A percentile compares a stretch with the other conserved stretches of the same genome.
phyloP scores from a whole-genome alignment of 371 early-diverging fungal species.

The Mucor irregularis region DNA sequence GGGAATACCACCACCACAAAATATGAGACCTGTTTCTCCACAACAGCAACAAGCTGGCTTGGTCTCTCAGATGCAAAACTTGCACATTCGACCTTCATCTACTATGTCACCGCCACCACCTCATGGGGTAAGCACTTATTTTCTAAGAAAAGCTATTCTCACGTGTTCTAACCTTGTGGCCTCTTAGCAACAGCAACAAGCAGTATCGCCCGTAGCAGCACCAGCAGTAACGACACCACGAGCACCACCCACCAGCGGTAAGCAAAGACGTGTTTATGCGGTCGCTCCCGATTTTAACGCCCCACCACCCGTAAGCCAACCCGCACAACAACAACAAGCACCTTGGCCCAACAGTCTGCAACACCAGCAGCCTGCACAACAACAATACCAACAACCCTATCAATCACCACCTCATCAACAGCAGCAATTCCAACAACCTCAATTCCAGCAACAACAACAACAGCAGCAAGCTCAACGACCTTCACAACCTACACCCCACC shows the following conservation, averaged over 20 bases:
- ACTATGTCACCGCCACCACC: constrained; percentile 7
- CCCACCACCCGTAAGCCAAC: background rate
- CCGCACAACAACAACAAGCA: constrained; percentile 4
- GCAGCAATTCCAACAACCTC: constrained; percentile 10
- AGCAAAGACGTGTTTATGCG: constrained; percentile 40
- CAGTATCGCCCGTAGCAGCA: background rate
- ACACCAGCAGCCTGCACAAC: constrained; percentile 7
- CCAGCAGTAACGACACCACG: background rate
- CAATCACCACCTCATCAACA: constrained; percentile 13
- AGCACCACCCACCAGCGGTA: background rate
- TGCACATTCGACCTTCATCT: constrained; percentile 27
- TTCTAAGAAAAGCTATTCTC: background rate
- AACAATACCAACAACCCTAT: constrained; percentile 1
- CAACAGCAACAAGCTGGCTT: constrained; percentile 2
- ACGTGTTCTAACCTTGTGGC: background rate
- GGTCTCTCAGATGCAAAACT: constrained; percentile 34
- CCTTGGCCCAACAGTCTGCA: constrained; percentile 20
- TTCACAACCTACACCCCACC: background rate
- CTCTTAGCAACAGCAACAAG: background rate
- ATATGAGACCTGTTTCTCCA: constrained; percentile 14
- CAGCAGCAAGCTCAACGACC: background rate
- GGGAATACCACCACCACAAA: background rate
- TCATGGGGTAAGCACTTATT: constrained; percentile 1
- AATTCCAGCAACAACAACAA: constrained; percentile 1
- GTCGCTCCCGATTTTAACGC: constrained; percentile 27